Evolutionary conservation across 345 rosid genomes (phyloP), one percentile per base, ranked within the genome.

Genomic region (Nephelium lappaceum): DNA sequence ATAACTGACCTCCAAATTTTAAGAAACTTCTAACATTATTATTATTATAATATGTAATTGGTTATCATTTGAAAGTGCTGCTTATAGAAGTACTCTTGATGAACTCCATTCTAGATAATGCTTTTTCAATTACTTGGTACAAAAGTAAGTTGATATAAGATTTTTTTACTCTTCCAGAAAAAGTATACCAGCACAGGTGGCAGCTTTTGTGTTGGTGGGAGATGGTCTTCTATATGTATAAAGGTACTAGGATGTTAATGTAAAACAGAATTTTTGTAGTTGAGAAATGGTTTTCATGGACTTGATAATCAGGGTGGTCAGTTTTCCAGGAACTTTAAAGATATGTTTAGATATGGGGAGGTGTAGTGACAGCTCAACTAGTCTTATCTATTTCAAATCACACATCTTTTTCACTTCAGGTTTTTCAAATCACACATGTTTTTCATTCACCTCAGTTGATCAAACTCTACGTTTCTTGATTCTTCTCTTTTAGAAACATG

Each of bases 201-300:
- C 27, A 11, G 38, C 11, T 36, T 65, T 42, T 82, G 73, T 78
- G 84, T 83, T 84, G 82, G 86, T 79, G 81, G 85, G 84, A 79
- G 69, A 75, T 62, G 73, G 82, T 85, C 84, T 69, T 67, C 6
- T 24, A 41, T 76, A 14, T 23, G 18, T 39, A 58, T 9, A 27
- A 11, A 18, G 15, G 55, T 53, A n/a, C 18, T 27, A 39, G 58
- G 45, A 51, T 76, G 67, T 64, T 39, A 60, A 57, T 2, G 77
- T 58, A 36, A 41, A 64, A 55, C 74, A 67, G 12, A 65, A 24
- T 67, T 69, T 53, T 72, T 81, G 62, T 71, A 58, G 93, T 83
- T 84, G 87, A 67, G 78, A 83, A 68, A 72, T 87, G 24, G 81
- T 70, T 88, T 87, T 88, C 90, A 82, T 70, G 82, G 81, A 87